These are phyloP conservation scores for Pseudogymnoascus sp. DNA, from an alignment of 2,329 filamentous ascomycete genomes.

Conservation along the genomic window DNA sequence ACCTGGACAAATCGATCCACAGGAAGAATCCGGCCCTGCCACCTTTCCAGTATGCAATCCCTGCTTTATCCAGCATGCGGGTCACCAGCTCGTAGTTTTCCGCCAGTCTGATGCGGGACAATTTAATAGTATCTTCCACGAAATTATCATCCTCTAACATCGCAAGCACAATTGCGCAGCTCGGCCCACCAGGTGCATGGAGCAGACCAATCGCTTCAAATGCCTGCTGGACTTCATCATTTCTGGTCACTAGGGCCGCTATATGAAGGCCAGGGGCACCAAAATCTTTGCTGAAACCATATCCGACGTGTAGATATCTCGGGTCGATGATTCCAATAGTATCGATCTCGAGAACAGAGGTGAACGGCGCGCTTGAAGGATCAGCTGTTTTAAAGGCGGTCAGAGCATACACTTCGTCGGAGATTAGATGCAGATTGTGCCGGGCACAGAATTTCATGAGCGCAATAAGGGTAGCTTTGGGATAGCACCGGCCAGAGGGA, in stretches of 20 bases:
- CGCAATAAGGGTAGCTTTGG: constrained; percentile 22
- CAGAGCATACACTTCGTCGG: constrained; percentile 45
- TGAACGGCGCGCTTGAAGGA: constrained; percentile 36
- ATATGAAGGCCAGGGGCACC: constrained; percentile 39
- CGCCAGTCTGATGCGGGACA: constrained; percentile 35
- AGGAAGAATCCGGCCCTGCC: constrained; percentile 53
- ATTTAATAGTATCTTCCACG: constrained; percentile 38
- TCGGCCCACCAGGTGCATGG: constrained; percentile 40
- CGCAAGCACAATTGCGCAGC: constrained; percentile 37
- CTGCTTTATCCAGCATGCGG: constrained; percentile 32
- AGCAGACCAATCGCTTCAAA: constrained; percentile 39
- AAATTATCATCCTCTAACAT: constrained; percentile 43
- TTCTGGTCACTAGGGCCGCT: constrained; percentile 30
- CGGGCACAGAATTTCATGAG: constrained; percentile 36
- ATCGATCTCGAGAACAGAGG: constrained; percentile 43
- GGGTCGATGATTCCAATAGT: constrained; percentile 38
- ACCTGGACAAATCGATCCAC: constrained; percentile 45
- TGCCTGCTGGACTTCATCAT: constrained; percentile 28
- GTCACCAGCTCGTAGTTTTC: constrained; percentile 37
- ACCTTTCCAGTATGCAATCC: constrained; percentile 37
- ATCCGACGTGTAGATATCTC: constrained; percentile 37
- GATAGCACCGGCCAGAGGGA: constrained; percentile 23
- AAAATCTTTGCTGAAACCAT: constrained; percentile 33
- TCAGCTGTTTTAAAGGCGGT: constrained; percentile 35
- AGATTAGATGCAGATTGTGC: constrained; percentile 40